Conservation (phyloP, 495 filamentous ascomycete genomes). For the Daldinia childiae region DNA sequence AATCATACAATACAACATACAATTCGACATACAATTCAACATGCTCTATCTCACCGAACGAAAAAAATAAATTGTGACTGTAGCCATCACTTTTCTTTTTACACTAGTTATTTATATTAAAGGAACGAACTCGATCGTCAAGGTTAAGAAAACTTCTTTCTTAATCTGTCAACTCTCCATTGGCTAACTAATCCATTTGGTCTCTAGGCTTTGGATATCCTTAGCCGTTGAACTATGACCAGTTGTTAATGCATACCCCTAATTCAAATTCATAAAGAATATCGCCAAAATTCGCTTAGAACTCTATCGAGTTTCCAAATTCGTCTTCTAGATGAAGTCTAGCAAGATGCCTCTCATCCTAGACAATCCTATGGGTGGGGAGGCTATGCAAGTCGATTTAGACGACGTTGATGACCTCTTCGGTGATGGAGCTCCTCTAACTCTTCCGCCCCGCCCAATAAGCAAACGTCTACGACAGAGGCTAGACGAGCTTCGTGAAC, state of each 20-base stretch:
- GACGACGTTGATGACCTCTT: slow-evolving; percentile 80
- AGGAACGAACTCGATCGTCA: neutral
- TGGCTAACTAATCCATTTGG: neutral
- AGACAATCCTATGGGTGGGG: slow-evolving; percentile 44
- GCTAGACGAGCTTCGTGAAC: slow-evolving; percentile 78
- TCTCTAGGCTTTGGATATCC: neutral
- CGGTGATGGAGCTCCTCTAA: slow-evolving; percentile 71
- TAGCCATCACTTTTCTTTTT: neutral
- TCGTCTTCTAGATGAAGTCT: slow-evolving; percentile 35
- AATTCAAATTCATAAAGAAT: neutral
- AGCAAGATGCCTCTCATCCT: slow-evolving; percentile 52
- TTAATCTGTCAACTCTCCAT: neutral
- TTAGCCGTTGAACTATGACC: neutral
- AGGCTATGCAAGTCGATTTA: slow-evolving; percentile 72
- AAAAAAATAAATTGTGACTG: neutral
- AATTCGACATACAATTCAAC: slow-evolving; percentile 1
- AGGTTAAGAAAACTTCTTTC: neutral
- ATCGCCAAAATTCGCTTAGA: neutral
- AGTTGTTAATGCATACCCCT: neutral
- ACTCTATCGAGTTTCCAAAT: neutral
- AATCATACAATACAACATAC: too few relatives aligned
- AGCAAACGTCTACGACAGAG: slow-evolving; percentile 75
- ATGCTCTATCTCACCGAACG: neutral
- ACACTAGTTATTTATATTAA: neutral
- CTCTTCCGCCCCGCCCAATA: slow-evolving; percentile 59